A percentile compares a stretch with the other conserved stretches of the same genome.
Conservation (phyloP, 306 rosid genomes). For the Canavalia gladiata region DNA sequence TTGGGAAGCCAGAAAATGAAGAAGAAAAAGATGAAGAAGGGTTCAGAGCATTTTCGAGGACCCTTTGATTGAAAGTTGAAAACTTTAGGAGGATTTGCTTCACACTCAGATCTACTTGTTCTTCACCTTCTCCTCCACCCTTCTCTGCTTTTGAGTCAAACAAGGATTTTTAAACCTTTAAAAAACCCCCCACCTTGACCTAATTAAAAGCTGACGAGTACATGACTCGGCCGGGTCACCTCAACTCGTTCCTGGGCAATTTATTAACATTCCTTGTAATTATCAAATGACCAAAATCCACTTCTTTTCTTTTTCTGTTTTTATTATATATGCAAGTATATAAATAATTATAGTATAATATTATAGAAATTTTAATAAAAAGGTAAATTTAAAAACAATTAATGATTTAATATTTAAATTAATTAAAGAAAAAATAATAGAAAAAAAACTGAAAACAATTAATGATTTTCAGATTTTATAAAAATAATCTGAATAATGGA, state of each 20-base stretch:
- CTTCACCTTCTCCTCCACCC: constrained; percentile 47
- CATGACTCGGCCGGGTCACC: constrained; percentile 31
- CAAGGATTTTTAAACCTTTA: constrained; percentile 54
- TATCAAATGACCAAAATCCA: too few species aligned
- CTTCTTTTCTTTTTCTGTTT: too few species aligned
- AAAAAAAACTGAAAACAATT: too few species aligned
- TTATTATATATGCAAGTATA: too few species aligned
- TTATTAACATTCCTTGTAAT: neutral
- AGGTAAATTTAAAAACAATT: too few species aligned
- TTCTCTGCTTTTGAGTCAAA: constrained; percentile 70
- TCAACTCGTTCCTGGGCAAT: neutral
- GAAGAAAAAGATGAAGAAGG: neutral
- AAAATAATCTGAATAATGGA: neutral
- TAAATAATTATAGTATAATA: too few species aligned
- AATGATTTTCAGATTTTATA: too few species aligned
- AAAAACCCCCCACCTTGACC: constrained; percentile 62
- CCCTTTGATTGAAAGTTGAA: constrained; percentile 45
- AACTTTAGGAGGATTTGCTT: constrained; percentile 21
- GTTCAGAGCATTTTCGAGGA: constrained; percentile 49
- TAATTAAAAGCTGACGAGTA: constrained; percentile 54
- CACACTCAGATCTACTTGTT: constrained; percentile 60
- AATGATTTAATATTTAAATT: too few species aligned
- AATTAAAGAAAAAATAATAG: too few species aligned
- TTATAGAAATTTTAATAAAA: too few species aligned
- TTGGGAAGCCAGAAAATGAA: constrained; percentile 18